Conservation (phyloP, 495 filamentous ascomycete genomes). For the Cudoniella acicularis region DNA sequence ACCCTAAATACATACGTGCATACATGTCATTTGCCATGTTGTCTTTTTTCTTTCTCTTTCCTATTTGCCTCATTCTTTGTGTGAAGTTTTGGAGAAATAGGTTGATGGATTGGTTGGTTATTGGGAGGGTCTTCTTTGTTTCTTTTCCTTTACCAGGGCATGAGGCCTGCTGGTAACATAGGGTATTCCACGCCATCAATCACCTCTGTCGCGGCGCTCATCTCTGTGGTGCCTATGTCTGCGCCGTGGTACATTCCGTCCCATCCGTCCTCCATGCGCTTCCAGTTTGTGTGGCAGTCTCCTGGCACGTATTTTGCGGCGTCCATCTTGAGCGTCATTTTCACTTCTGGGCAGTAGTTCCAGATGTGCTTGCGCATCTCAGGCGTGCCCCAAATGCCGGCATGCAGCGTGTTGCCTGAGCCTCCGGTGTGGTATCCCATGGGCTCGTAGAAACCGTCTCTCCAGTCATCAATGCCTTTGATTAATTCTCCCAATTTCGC, state of each 20-base stretch:
- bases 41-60: too few species aligned
- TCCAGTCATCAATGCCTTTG: conserved; percentile 38
- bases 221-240: conserved; percentile 2
- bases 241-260: conserved; percentile 16
- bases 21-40: too few species aligned
- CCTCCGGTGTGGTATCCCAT: conserved; percentile 53
- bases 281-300: conserved; percentile 36
- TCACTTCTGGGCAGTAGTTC: conserved; percentile 50
- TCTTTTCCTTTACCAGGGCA: conserved; percentile 36
- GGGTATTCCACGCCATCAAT: conserved; percentile 42
- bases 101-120: too few species aligned
- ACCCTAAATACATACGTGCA: too few species aligned
- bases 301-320: conserved; percentile 38
- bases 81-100: too few species aligned
- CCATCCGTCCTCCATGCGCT: conserved; percentile 23
- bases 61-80: too few species aligned
- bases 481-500: conserved; percentile 29
- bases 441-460: conserved; percentile 43
- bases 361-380: conserved; percentile 41
- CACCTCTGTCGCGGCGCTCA: conserved; percentile 29
- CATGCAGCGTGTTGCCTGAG: conserved; percentile 34
- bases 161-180: conserved; percentile 30
- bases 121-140: too few species aligned
- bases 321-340: conserved; percentile 49
- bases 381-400: conserved; percentile 38